Base-by-base conservation (phyloP, 176 grass and related monocot species). In the Ampelocalamus luodianensis region DNA sequence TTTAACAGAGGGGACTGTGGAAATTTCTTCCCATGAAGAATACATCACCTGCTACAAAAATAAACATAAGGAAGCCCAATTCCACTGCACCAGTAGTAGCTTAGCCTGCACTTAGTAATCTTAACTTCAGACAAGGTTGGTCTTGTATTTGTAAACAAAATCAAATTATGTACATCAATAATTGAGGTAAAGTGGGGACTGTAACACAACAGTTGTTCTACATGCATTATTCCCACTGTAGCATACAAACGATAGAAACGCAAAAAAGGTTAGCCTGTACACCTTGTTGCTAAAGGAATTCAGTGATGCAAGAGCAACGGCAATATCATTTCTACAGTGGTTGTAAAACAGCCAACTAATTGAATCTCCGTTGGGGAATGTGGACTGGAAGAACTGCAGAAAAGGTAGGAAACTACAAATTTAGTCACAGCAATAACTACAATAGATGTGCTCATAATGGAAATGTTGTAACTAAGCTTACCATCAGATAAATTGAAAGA, bases 401-500 rank as follows among this genome's bases (percentile, higher is more conserved):
- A 77, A 76, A 71, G 39, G 17, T 65, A 76, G 37, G 27, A 34
- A 42, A 17, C 17, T 17, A 50, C 22, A 63, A 55, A 60, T 82
- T 81, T 73, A 88, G 82, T 64, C 82, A 78, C 24, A 56, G 6
- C 8, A 62, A 82, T 64, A 13, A 72, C 54, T 26, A 32, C 64
- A 62, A 61, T 29, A 75, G 29, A 59, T 32, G 8, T 48, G 15
- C 4, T 51, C 34, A 22, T 53, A 62, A 43, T 76, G 29, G 26
- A 40, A 26, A 53, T 39, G 56, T 34, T 80, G 44, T 75, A 78
- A 3, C 51, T 56, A 62, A 77, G 48, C 61, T 87, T 85, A 97
- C 92, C 94, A 76, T 94, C 83, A 75, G 39, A 82, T 79, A 92
- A 56, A 75, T 64, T 71, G 71, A 90, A 94, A 87, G 88, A 92